A percentile compares a stretch with the other conserved stretches of the same genome.
Evolutionary conservation across 2,329 filamentous ascomycete species (phyloP).

Genomic region (Exserohilum rostratum): DNA sequence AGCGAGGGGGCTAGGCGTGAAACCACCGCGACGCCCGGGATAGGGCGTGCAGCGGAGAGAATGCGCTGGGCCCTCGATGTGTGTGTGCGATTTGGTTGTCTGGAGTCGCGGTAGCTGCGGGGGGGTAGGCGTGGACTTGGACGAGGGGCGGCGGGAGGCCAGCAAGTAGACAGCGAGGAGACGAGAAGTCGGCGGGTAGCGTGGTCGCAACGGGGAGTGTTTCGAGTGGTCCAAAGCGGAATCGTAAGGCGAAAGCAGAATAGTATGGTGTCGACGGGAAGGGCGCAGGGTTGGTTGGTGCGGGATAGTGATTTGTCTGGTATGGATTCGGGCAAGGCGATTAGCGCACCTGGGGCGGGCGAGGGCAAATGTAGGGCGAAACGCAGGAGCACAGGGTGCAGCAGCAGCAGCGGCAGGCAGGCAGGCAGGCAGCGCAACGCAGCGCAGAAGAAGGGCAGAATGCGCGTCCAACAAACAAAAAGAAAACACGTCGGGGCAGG

Average conservation of each 20-base stretch:
- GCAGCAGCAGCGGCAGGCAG: no score
- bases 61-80: slow-evolving; percentile 1
- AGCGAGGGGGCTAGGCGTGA: slow-evolving; percentile 4
- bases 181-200: slow-evolving; percentile 8
- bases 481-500: neutral
- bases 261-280: neutral
- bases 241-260: slow-evolving; percentile 3
- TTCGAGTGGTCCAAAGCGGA: slow-evolving; percentile 7
- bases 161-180: neutral
- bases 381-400: neutral
- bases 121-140: neutral
- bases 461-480: neutral
- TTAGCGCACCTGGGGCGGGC: neutral
- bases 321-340: neutral
- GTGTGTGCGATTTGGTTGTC: neutral
- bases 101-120: neutral
- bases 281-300: slow-evolving; percentile 1
- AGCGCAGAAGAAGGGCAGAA: neutral
- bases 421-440: no score
- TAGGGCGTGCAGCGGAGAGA: slow-evolving; percentile 11
- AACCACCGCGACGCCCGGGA: slow-evolving; percentile 9
- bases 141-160: neutral
- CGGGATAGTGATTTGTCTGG: neutral
- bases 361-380: neutral
- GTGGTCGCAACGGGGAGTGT: slow-evolving; percentile 3